Evolutionary conservation across 441 rosid species (phyloP), one percentile per base, ranked within the genome.

Genomic region (Brassica balearica): DNA sequence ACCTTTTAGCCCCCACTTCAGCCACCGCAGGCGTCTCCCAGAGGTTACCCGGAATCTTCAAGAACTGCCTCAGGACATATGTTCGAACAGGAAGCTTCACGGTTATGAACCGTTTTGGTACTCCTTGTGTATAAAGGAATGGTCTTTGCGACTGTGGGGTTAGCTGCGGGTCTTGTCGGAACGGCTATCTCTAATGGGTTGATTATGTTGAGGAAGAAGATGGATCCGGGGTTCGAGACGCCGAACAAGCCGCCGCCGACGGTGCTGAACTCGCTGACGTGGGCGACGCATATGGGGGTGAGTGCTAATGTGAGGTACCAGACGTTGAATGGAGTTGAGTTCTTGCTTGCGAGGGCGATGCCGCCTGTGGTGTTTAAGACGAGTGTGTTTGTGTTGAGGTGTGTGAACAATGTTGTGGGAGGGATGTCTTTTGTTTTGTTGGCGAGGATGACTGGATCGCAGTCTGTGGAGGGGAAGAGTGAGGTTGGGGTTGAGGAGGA

Each of bases 271-370:
- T 92, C 99, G 0, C 11, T 87, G 36, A 96, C 98, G 0, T 96
- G 99, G 99, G 97, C 99, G 0, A 25, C 83, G 8, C 99, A 96
- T 65, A 94, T 96, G 99, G 99, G 98, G 0, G 61, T 92, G 15
- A 96, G 98, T 51, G 94, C 98, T 68, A 96, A 96, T 77, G 76
- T 94, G 59, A 93, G 99, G 76, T 96, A 96, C 85, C 99, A 96
- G 76, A 88, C 93, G 0, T 78, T 94, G 80, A 92, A 92, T 17
- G 98, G 97, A 17, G 17, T 85, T 0, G 97, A 94, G 89, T 91
- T 86, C 72, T 68, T 91, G 85, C 70, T 92, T 59, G 97, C 82
- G 2, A 89, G 83, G 20, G 78, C 83, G 43, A 67, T 91, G 27
- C 87, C 97, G 6, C 85, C 90, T 0, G 3, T 86, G 64, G 92